phyloP scores from a whole-genome alignment of 2,329 filamentous ascomycete species.

The Cercospora janseana region DNA sequence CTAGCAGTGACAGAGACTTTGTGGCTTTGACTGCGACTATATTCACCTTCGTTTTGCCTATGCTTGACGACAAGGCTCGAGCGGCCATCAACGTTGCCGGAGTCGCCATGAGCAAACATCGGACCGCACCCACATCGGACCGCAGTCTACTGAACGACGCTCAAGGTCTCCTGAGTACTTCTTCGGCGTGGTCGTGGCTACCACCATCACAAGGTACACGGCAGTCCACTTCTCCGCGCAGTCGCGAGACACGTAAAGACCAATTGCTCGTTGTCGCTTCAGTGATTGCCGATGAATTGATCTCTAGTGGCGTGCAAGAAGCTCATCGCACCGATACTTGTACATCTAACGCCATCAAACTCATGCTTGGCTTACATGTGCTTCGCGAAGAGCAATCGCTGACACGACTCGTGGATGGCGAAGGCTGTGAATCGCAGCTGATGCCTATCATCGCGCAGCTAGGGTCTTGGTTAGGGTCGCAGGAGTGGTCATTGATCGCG shows the following conservation, averaged over 20 bases:
- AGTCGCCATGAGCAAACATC: constrained; percentile 26
- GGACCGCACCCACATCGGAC: no score
- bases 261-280: constrained; percentile 30
- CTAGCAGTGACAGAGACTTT: constrained; percentile 33
- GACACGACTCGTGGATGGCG: constrained; percentile 42
- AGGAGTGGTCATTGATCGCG: constrained; percentile 60
- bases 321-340: constrained; percentile 1
- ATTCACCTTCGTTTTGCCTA: constrained; percentile 39
- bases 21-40: constrained; percentile 43
- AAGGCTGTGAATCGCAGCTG: constrained; percentile 42
- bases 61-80: constrained; percentile 32
- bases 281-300: constrained; percentile 30
- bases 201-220: background rate
- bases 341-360: constrained; percentile 23
- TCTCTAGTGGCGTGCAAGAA: background rate
- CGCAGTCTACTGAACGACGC: constrained; percentile 1
- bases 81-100: constrained; percentile 30
- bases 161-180: background rate
- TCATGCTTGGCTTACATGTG: constrained; percentile 71
- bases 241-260: constrained; percentile 26
- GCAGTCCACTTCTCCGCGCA: constrained; percentile 12
- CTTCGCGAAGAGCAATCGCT: constrained; percentile 89
- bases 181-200: constrained; percentile 31
- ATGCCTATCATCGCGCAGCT: constrained; percentile 78
- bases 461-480: constrained; percentile 76